Evolutionary conservation across 352 stramenopile species (phyloP).

Genomic region (Pythium guiyangense): DNA sequence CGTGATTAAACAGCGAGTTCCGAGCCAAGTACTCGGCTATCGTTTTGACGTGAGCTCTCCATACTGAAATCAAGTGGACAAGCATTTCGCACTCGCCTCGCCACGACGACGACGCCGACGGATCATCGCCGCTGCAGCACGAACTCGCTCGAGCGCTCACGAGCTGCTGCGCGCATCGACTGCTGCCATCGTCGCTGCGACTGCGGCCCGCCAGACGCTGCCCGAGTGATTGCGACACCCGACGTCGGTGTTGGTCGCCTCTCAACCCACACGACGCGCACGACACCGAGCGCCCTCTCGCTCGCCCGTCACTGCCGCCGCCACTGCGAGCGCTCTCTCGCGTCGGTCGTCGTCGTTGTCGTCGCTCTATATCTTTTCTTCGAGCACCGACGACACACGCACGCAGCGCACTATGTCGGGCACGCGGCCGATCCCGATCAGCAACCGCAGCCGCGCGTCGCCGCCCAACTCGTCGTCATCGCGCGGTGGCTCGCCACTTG

Average conservation of each 20-base stretch:
- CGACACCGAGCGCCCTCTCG: background rate
- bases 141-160: too few relatives aligned
- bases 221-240: background rate
- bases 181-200: too few relatives aligned
- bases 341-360: too few relatives aligned
- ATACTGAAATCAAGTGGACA: too few relatives aligned
- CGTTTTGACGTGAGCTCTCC: too few relatives aligned
- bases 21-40: too few relatives aligned
- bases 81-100: too few relatives aligned
- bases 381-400: background rate
- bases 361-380: background rate
- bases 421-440: slow-evolving; percentile 16
- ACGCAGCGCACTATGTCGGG: slow-evolving; percentile 4
- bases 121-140: too few relatives aligned
- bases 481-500: slow-evolving; percentile 14
- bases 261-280: background rate
- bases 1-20: too few relatives aligned
- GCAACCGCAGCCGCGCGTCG: slow-evolving; percentile 9
- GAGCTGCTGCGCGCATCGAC: too few relatives aligned
- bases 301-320: background rate
- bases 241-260: slow-evolving; percentile 1
- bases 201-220: background rate
- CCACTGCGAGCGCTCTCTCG: background rate
- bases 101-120: too few relatives aligned
- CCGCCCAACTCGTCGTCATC: slow-evolving; percentile 12